These are phyloP conservation scores for Fusarium sp. DNA, from an alignment of 2,329 filamentous ascomycete genomes.

Conservation along the genomic window DNA sequence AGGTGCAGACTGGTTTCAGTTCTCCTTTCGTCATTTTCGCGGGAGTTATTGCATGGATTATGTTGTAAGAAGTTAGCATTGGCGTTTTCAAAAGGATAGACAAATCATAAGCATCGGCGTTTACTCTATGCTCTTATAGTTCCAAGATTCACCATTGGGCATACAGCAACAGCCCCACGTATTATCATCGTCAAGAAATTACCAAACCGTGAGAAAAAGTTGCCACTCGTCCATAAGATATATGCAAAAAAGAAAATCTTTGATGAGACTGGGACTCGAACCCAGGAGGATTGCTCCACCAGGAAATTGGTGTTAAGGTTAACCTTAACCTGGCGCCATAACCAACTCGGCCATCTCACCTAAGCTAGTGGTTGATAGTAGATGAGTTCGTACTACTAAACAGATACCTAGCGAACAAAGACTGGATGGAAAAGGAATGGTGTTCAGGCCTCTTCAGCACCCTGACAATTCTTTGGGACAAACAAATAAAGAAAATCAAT, in stretches of 20 bases:
- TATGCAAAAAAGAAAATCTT: background rate
- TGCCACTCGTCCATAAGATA: background rate
- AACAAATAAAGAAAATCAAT: background rate
- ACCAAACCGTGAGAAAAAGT: too few relatives aligned
- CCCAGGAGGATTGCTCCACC: constrained; percentile 39
- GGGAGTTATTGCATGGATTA: constrained; percentile 2
- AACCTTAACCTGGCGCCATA: constrained; percentile 39
- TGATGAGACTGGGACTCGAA: constrained; percentile 40
- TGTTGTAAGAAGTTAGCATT: constrained; percentile 1
- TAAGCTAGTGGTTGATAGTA: constrained; percentile 7
- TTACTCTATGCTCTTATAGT: background rate
- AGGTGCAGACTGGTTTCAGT: background rate
- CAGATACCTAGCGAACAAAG: accelerated
- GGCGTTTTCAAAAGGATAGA: background rate
- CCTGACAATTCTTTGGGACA: background rate
- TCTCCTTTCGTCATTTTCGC: background rate
- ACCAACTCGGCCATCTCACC: constrained; percentile 40
- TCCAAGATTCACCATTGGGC: too few relatives aligned
- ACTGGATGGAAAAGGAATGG: accelerated
- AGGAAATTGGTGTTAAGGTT: constrained; percentile 37
- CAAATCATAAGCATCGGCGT: background rate
- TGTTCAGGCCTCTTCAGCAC: background rate
- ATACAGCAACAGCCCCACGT: too few relatives aligned
- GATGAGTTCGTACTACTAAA: accelerated
- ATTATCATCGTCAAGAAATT: too few relatives aligned